Percentiles rank a stretch among this genome's conserved stretches.
phyloP scores from a whole-genome alignment of 148 eudicot genomes.

The Cornus controversa region DNA sequence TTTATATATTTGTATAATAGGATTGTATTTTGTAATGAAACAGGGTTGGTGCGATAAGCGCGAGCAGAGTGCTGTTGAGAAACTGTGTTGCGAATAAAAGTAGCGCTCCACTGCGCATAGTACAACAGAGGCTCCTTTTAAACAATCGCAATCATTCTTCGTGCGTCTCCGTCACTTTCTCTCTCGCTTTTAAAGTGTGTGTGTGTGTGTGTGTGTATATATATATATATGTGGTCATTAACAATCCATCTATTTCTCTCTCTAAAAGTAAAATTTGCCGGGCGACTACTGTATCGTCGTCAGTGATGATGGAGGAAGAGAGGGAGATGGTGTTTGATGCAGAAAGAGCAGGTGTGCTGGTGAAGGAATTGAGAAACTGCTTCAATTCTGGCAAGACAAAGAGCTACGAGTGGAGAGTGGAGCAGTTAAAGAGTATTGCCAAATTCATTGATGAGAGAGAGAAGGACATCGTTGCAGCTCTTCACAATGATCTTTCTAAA shows the following conservation, averaged over 20 bases:
- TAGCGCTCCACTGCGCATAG: not conserved
- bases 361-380: slow-evolving; percentile 46
- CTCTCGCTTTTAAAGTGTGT: too few relatives aligned
- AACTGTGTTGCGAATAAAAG: not conserved
- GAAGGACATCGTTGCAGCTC: slow-evolving; percentile 48
- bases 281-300: slow-evolving; percentile 18
- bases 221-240: too few relatives aligned
- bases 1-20: too few relatives aligned
- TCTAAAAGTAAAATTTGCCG: slow-evolving; percentile 19
- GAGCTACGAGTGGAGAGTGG: slow-evolving; percentile 56
- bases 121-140: slow-evolving; percentile 1
- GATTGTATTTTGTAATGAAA: not conserved
- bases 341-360: slow-evolving; percentile 32
- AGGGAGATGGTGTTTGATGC: slow-evolving; percentile 24
- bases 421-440: slow-evolving; percentile 43
- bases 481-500: slow-evolving; percentile 56
- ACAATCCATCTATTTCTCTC: not conserved
- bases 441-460: slow-evolving; percentile 51
- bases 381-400: slow-evolving; percentile 52
- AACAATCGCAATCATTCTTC: not conserved
- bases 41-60: not conserved
- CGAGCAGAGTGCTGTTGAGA: not conserved
- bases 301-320: slow-evolving; percentile 29
- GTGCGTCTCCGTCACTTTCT: not conserved
- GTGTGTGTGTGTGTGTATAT: too few relatives aligned